Evolutionary conservation across 2,329 filamentous ascomycete genomes (phyloP).

Genomic region (Beauveria scarabaeidicola): DNA sequence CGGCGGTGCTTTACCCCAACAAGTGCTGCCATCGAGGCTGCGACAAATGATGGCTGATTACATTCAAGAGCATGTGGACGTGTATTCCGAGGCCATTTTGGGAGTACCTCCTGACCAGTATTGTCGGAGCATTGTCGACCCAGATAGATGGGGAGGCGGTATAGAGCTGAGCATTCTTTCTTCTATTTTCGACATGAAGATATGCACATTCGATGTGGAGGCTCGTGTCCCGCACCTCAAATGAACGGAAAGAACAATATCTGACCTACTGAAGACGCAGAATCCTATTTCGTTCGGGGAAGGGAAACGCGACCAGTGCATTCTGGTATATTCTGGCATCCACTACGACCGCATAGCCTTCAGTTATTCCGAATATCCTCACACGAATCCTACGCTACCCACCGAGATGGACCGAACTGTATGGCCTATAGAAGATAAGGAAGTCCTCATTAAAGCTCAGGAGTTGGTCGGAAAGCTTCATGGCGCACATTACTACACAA

Average conservation of each 20-base stretch:
- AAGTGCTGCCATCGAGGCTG: conserved; percentile 45
- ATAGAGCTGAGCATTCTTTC: conserved; percentile 84
- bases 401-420: conserved; percentile 65
- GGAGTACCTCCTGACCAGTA: conserved; percentile 67
- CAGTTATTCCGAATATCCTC: conserved; percentile 50
- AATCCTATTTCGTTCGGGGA: conserved; percentile 62
- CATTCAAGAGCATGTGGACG: conserved; percentile 63
- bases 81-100: conserved; percentile 69
- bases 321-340: conserved; percentile 84
- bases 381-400: conserved; percentile 46
- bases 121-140: conserved; percentile 70
- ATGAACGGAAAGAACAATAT: background rate
- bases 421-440: conserved; percentile 47
- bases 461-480: conserved; percentile 57
- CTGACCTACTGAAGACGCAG: conserved; percentile 20
- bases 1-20: conserved; percentile 63
- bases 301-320: conserved; percentile 57
- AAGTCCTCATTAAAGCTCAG: conserved; percentile 61
- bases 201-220: conserved; percentile 74
- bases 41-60: conserved; percentile 69
- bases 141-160: conserved; percentile 81
- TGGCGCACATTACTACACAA: conserved; percentile 76
- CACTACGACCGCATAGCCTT: conserved; percentile 89
- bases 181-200: conserved; percentile 76
- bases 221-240: conserved; percentile 19